Percentiles rank a stretch among this genome's conserved stretches.
Conservation (phyloP, 2,329 filamentous ascomycete genomes). For the Talaromyces funiculosus region DNA sequence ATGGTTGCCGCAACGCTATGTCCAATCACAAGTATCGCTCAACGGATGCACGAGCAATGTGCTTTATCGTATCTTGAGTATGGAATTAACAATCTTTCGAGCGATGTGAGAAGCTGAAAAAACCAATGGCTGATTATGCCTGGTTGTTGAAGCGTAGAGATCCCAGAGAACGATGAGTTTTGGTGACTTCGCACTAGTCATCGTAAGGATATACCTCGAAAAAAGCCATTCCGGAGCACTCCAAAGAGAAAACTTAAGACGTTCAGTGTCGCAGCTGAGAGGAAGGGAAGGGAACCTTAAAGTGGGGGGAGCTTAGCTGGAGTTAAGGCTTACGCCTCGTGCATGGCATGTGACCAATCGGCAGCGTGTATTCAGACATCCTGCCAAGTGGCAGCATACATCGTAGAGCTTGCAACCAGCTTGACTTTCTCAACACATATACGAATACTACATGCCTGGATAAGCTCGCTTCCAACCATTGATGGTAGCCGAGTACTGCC, state of each 20-base stretch:
- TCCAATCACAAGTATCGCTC: not conserved
- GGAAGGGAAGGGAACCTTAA: not conserved
- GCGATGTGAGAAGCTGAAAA: too few species aligned
- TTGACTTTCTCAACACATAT: not conserved
- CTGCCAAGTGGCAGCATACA: slow-evolving; percentile 8
- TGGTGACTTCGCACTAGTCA: not conserved
- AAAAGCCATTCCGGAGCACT: not conserved
- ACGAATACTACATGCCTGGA: not conserved
- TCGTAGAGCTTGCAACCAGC: not conserved
- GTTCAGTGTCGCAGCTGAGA: not conserved
- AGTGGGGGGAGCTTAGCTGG: not conserved
- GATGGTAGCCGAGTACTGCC: not conserved
- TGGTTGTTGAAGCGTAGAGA: not conserved
- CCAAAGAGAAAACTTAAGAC: not conserved
- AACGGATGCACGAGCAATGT: not conserved
- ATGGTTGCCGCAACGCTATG: not conserved
- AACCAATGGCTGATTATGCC: too few species aligned
- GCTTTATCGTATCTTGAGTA: too few species aligned
- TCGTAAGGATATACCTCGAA: not conserved
- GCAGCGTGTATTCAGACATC: slow-evolving; percentile 1
- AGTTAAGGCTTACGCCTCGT: not conserved
- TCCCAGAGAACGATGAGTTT: not conserved
- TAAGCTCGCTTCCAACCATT: not conserved
- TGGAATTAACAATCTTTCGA: too few species aligned
- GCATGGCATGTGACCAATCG: slow-evolving; percentile 3